phyloP scores from a whole-genome alignment of 129 eudicot species.

The Tanacetum coccineum region DNA sequence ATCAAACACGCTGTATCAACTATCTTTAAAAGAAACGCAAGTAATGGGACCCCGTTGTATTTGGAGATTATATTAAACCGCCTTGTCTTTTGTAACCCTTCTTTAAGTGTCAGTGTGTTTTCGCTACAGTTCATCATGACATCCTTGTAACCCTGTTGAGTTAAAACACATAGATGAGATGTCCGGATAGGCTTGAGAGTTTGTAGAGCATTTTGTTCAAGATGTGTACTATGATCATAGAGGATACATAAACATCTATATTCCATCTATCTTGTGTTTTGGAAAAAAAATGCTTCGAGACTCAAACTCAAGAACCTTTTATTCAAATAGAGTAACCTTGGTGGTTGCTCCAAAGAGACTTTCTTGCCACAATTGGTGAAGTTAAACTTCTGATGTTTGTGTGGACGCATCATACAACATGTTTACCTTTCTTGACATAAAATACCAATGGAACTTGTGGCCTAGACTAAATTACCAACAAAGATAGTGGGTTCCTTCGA shows the following conservation, averaged over 20 bases:
- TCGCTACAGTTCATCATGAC: constrained; percentile 58
- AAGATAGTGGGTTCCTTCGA: neutral
- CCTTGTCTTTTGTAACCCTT: constrained; percentile 51
- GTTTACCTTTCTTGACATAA: neutral
- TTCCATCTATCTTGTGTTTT: neutral
- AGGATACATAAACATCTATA: neutral
- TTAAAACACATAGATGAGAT: neutral
- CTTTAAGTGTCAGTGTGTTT: constrained; percentile 40
- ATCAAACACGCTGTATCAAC: constrained; percentile 49
- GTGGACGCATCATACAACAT: neutral
- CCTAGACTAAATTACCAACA: neutral
- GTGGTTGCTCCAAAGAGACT: neutral
- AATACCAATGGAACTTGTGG: too few species aligned
- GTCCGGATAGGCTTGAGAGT: neutral
- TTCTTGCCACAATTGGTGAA: neutral
- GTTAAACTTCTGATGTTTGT: neutral
- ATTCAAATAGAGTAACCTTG: neutral
- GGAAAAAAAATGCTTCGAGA: neutral
- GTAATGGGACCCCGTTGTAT: constrained; percentile 63
- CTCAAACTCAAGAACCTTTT: neutral
- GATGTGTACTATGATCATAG: neutral
- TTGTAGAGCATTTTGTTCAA: too few species aligned
- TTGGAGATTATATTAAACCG: constrained; percentile 57
- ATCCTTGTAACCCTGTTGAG: constrained; percentile 54
- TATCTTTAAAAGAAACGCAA: constrained; percentile 64